A percentile compares a stretch with the other conserved stretches of the same genome.
Conservation (phyloP, 140 eudicot species). For the Erigeron philadelphicus region DNA sequence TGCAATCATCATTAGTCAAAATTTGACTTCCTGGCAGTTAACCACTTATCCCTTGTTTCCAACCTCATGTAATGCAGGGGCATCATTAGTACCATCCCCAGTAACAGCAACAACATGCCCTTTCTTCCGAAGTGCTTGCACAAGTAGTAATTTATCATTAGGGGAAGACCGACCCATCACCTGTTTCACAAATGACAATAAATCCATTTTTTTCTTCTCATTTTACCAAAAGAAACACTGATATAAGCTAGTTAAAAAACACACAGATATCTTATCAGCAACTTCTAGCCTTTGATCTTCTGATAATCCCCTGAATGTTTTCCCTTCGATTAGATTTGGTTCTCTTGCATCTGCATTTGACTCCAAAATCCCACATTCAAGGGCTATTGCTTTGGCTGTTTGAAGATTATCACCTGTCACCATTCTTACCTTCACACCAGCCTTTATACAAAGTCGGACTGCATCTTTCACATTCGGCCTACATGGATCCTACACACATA, state of each 20-base stretch:
- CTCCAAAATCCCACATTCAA: constrained; percentile 82
- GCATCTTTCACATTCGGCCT: constrained; percentile 76
- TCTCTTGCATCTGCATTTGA: constrained; percentile 69
- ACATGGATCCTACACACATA: constrained; percentile 72
- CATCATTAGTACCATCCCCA: constrained; percentile 98
- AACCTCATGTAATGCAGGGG: constrained; percentile 96
- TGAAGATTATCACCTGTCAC: constrained; percentile 94
- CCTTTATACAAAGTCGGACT: constrained; percentile 60
- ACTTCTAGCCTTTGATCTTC: constrained; percentile 49
- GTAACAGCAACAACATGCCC: constrained; percentile 96
- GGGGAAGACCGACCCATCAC: constrained; percentile 99
- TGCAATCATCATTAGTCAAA: neutral
- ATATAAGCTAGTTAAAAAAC: neutral
- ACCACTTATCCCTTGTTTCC: neutral
- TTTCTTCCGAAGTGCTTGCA: constrained; percentile 75
- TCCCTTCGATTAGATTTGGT: constrained; percentile 85
- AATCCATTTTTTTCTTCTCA: neutral
- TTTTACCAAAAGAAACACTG: neutral
- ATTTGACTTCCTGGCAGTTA: neutral
- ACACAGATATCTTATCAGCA: constrained; percentile 76
- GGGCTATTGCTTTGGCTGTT: constrained; percentile 92
- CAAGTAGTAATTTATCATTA: constrained; percentile 85
- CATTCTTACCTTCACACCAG: constrained; percentile 98
- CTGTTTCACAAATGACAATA: constrained; percentile 30
- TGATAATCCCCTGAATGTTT: constrained; percentile 52